Conservation (phyloP, 1,284 basidiomycete genomes). For the Wallemia mellicola region DNA sequence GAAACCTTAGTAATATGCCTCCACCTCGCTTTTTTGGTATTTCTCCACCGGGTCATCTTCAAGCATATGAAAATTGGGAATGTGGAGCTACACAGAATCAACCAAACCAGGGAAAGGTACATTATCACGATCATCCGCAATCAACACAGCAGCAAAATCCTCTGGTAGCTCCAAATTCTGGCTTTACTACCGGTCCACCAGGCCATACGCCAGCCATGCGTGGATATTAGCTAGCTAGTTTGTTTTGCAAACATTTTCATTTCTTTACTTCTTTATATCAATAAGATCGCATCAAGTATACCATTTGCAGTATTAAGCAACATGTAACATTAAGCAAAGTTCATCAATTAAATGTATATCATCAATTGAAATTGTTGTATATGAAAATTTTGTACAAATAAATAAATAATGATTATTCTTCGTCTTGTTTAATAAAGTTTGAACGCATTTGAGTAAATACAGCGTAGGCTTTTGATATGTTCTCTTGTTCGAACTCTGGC, state of each 20-base stretch:
- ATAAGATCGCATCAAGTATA: background rate
- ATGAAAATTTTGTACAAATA: background rate
- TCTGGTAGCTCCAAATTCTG: background rate
- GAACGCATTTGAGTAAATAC: background rate
- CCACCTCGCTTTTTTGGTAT: background rate
- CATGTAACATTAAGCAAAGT: background rate
- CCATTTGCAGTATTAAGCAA: too few species aligned
- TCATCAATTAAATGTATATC: background rate
- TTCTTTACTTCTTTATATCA: background rate
- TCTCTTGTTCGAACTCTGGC: background rate
- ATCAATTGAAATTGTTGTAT: background rate
- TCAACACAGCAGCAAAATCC: too few species aligned
- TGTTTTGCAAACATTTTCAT: background rate
- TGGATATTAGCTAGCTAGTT: background rate
- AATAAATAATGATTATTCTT: too few species aligned
- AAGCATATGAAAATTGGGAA: background rate
- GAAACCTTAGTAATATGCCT: background rate
- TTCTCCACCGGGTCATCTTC: background rate
- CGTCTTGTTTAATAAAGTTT: too few species aligned
- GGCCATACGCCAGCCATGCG: background rate
- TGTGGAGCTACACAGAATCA: background rate
- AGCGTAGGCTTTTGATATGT: background rate
- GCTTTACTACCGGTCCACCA: background rate
- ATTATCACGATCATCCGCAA: too few species aligned
- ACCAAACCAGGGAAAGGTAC: too few species aligned